These are phyloP conservation scores for Aspergillus avenaceus DNA, from an alignment of 495 filamentous ascomycete genomes.

Conservation along the genomic window DNA sequence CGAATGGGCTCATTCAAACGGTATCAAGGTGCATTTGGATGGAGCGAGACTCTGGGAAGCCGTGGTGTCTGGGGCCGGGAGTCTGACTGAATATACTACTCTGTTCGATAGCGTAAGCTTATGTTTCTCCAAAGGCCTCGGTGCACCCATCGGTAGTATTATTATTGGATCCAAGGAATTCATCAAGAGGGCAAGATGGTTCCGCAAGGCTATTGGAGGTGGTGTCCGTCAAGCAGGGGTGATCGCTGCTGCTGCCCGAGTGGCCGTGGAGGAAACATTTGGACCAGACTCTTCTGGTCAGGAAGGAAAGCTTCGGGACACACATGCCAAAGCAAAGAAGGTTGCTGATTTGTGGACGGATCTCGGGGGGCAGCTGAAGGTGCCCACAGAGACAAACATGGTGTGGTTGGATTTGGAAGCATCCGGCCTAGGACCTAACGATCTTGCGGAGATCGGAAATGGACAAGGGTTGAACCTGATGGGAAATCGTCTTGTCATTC, in stretches of 20 bases:
- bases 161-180: conserved; percentile 63
- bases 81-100: conserved; percentile 61
- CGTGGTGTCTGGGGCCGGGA: conserved; percentile 54
- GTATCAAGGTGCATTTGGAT: conserved; percentile 75
- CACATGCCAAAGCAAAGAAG: conserved; percentile 61
- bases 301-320: conserved; percentile 57
- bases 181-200: conserved; percentile 70
- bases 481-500: conserved; percentile 39
- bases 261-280: conserved; percentile 57
- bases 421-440: conserved; percentile 39
- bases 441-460: conserved; percentile 35
- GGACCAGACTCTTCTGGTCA: conserved; percentile 54
- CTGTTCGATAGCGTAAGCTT: conserved; percentile 78
- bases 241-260: conserved; percentile 42
- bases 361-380: conserved; percentile 44
- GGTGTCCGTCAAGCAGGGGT: conserved; percentile 67
- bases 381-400: conserved; percentile 78
- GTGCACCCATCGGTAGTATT: conserved; percentile 82
- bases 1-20: conserved; percentile 62
- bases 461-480: conserved; percentile 36
- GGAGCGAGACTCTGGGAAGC: conserved; percentile 85
- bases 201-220: conserved; percentile 82
- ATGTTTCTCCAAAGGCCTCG: conserved; percentile 87
- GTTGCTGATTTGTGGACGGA: conserved; percentile 61
- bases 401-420: conserved; percentile 78